These are phyloP conservation scores for Daldinia eschscholtzii DNA, from an alignment of 2,329 filamentous ascomycete species.

Conservation along the genomic window DNA sequence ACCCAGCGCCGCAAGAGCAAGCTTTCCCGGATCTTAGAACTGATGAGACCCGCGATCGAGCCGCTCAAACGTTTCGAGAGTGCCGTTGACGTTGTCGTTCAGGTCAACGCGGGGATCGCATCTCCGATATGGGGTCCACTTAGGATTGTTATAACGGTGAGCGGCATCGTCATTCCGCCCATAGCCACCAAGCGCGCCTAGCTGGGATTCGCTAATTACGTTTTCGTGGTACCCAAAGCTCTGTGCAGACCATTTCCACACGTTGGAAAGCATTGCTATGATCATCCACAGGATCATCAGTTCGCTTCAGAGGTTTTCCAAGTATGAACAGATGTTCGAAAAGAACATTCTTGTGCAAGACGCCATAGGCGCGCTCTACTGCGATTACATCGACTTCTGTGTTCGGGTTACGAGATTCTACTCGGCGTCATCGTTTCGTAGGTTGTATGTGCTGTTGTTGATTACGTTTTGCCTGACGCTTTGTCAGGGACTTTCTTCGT, in stretches of 20 bases:
- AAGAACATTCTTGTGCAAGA: constrained; percentile 33
- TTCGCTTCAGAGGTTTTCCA: constrained; percentile 39
- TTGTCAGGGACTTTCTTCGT: constrained; percentile 32
- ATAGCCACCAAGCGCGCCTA: not conserved
- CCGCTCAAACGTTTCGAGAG: constrained; percentile 34
- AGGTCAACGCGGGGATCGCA: constrained; percentile 39
- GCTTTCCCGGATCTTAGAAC: constrained; percentile 30
- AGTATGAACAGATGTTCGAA: constrained; percentile 39
- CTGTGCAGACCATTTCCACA: constrained; percentile 37
- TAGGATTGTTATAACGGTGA: constrained; percentile 35
- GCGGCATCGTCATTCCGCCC: constrained; percentile 4
- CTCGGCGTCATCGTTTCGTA: constrained; percentile 29
- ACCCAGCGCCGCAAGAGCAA: constrained; percentile 38
- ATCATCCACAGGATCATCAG: constrained; percentile 41
- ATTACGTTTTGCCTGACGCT: not conserved
- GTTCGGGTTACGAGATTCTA: constrained; percentile 37
- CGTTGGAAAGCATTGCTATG: constrained; percentile 40
- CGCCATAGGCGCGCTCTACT: constrained; percentile 37
- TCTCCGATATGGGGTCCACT: constrained; percentile 42
- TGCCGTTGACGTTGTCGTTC: constrained; percentile 40
- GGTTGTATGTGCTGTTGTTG: not conserved
- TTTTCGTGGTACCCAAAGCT: constrained; percentile 17
- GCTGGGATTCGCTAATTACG: constrained; percentile 14
- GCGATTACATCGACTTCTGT: constrained; percentile 41
- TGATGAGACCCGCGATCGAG: constrained; percentile 36